Base-by-base conservation (phyloP, 225 moss, liverwort and hornwort species). In the Rhytidiadelphus loreus region DNA sequence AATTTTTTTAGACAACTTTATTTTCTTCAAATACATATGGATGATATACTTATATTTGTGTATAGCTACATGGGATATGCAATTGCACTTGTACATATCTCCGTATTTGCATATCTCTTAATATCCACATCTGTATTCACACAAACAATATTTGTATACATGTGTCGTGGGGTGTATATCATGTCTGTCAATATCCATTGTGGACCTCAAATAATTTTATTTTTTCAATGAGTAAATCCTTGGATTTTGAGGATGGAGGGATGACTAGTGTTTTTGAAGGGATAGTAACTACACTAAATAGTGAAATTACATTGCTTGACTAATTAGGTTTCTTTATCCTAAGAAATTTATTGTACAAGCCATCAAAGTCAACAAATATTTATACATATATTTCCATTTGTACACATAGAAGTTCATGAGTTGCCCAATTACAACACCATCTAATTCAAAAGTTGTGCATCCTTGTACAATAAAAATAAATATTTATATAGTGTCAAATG, bases 51-150 rank as follows among this genome's bases (percentile, higher is more conserved):
- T 48, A 7, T 7, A 11, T 72, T 44, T 18, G 9, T 46, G 11
- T 73, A 2, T 17, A 73, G 7, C 30, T 73, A 19, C 1, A 48
- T 28, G 1, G 17, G 3, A 72, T 44, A 44, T 44, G 10, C 6
- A 28, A 11, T 46, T 29, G 17, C 18, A 72, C 11, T 6, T 28
- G 28, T 28, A 16, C 0, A 2, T 11, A 44, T 39, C 24, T 39
- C 0, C 0, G 0, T 5, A 24, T 72, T 4, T 72, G 4, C 44
- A 26, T 29, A 28, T 29, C 10, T 72, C 0, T 0, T 0, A 30
- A 30, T 48, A 44, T 9, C 29, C 4, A 46, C 46, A 32, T 48
- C 12, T 1, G 6, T 17, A 44, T 72, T 2, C 11, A 46, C 7
- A 30, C 6, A 46, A 73, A 73, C 1, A 4, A 3, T 26, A 71